Base-by-base conservation (phyloP, 306 rosid genomes). In the Prunus fruticosa region DNA sequence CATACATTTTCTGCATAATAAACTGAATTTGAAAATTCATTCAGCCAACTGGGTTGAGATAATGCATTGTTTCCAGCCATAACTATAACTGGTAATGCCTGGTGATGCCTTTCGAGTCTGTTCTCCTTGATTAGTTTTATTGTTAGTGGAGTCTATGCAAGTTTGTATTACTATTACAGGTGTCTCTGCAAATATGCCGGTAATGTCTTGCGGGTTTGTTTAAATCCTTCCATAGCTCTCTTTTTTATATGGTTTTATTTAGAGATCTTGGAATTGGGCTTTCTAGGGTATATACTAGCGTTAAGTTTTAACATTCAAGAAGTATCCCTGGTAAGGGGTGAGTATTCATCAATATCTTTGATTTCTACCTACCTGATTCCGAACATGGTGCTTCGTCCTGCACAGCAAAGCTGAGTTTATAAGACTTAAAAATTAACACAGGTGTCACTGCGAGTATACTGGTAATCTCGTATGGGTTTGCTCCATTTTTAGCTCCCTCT, bases 261-360 rank as follows among this genome's bases (percentile, higher is more conserved):
- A 76, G 83, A 60, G 82, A 68, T 78, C 78, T 68, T 71, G 84
- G 86, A 83, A 82, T 63, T 43, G 82, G 87, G 76, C 74, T 72
- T 76, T 72, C 71, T 74, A 83, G 93, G 84, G 60, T 62, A 71
- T 80, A 25, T 76, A 46, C 60, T 73, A 75, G 67, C 32, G 14
- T 75, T 80, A 73, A 84, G 79, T 73, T 76, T 75, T 83, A 74
- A 79, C 73, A 51, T 80, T 75, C 60, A 71, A 69, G 67, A 62
- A 60, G 78, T 76, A 84, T 81, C 87, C 90, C 69, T 88, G 96
- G 98, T 91, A 91, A 93, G 88, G 87, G 79, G 85, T 75, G 83
- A 85, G 76, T 52, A 61, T 72, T 73, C 81, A 74, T 78, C 81
- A 79, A 49, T 64, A 64, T 69, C 69, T 64, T 56, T 68, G 73